These are phyloP conservation scores for Musa troglodytarum DNA, from an alignment of 176 grass and related monocot genomes.

Conservation along the genomic window DNA sequence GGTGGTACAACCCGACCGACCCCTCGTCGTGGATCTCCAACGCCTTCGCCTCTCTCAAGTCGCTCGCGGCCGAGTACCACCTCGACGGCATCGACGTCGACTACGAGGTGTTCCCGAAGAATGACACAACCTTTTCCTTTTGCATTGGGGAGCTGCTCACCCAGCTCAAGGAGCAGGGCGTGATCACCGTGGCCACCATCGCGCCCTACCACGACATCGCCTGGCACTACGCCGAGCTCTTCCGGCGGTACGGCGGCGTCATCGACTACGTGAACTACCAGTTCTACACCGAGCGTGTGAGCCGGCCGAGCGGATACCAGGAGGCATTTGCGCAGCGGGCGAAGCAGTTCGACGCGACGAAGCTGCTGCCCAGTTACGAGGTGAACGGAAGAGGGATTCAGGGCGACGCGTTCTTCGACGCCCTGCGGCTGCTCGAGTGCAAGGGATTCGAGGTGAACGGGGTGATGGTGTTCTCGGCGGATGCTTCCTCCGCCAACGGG, in stretches of 20 bases:
- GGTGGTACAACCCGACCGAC: constrained; percentile 1
- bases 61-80: not conserved
- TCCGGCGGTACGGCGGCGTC: not conserved
- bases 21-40: not conserved
- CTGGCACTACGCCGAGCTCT: not conserved
- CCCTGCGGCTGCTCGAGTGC: not conserved
- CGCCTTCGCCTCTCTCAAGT: constrained; percentile 6
- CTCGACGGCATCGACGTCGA: constrained; percentile 16
- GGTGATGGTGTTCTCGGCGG: constrained; percentile 15
- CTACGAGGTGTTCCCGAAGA: constrained; percentile 11
- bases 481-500: not conserved
- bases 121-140: not conserved
- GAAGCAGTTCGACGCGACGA: constrained; percentile 6
- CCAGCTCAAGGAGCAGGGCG: constrained; percentile 6
- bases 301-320: not conserved
- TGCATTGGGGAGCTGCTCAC: constrained; percentile 14
- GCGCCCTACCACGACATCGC: constrained; percentile 5
- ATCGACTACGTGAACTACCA: constrained; percentile 23
- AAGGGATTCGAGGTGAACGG: constrained; percentile 16
- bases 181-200: constrained; percentile 12
- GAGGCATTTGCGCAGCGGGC: constrained; percentile 1
- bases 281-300: constrained; percentile 14
- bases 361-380: constrained; percentile 18
- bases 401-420: constrained; percentile 15
- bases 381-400: constrained; percentile 18